These are phyloP conservation scores for Yamadazyma triangularis DNA, from an alignment of 1,139 yeast species.

Conservation along the genomic window DNA sequence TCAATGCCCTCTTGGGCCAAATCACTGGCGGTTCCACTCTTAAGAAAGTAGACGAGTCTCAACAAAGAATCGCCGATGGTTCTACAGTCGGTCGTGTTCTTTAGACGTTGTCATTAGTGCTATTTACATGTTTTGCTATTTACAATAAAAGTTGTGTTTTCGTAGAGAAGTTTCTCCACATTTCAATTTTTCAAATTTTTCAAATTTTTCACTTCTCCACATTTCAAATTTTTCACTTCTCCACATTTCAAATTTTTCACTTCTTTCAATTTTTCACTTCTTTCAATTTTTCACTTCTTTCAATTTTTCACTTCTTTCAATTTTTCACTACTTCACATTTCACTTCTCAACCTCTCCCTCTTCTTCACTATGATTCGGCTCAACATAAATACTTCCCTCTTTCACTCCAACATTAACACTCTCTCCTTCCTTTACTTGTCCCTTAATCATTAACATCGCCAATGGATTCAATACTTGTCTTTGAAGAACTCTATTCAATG, in stretches of 20 bases:
- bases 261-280: too few species aligned
- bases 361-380: conserved; percentile 43
- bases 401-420: conserved; percentile 41
- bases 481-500: conserved; percentile 85
- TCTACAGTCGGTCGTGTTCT: conserved; percentile 50
- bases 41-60: conserved; percentile 43
- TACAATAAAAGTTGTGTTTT: too few species aligned
- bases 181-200: too few species aligned
- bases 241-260: too few species aligned
- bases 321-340: too few species aligned
- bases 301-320: too few species aligned
- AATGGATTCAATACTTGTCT: conserved; percentile 79
- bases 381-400: conserved; percentile 27
- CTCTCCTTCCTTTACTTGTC: conserved; percentile 70
- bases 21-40: conserved; percentile 50
- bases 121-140: conserved; percentile 1
- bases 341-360: too few species aligned
- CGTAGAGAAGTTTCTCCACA: too few species aligned
- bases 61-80: conserved; percentile 42
- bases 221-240: too few species aligned
- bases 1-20: conserved; percentile 50
- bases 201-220: too few species aligned
- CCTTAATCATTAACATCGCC: conserved; percentile 74
- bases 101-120: conserved; percentile 16
- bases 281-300: too few species aligned